Evolutionary conservation across 192 early-diverging fungal genomes (phyloP).

Genomic region (Borealophlyctis nickersoniae): DNA sequence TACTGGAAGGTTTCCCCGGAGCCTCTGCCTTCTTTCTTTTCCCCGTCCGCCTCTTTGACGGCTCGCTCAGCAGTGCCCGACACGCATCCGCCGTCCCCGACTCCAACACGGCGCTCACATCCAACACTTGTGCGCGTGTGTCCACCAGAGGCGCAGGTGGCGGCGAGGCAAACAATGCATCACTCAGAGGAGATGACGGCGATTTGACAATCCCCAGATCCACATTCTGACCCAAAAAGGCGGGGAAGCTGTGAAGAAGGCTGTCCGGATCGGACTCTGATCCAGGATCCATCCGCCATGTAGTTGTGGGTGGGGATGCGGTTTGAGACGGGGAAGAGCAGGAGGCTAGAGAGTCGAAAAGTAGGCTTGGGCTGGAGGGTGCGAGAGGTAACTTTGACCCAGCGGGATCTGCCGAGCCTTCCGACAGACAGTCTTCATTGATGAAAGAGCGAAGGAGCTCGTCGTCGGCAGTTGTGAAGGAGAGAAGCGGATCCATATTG

Average conservation of each 20-base stretch:
- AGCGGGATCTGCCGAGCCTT: not conserved
- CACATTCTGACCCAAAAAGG: not conserved
- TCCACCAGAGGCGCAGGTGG: not conserved
- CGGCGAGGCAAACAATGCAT: not conserved
- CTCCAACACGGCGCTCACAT: slow-evolving; percentile 6
- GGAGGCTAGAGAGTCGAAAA: not conserved
- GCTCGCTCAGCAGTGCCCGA: slow-evolving; percentile 22
- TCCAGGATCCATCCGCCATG: not conserved
- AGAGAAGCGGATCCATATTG: not conserved
- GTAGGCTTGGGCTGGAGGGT: not conserved
- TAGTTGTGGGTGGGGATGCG: not conserved
- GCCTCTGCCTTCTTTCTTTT: slow-evolving; percentile 19
- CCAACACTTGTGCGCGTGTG: no score
- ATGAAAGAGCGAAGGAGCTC: slow-evolving; percentile 26
- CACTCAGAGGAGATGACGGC: not conserved
- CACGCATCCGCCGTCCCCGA: slow-evolving; percentile 17
- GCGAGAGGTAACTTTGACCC: not conserved
- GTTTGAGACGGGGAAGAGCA: not conserved
- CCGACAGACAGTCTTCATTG: slow-evolving; percentile 18
- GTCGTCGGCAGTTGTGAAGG: slow-evolving; percentile 15
- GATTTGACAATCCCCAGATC: not conserved
- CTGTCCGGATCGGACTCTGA: not conserved
- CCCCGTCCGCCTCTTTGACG: slow-evolving; percentile 26
- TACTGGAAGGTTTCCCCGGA: no score
- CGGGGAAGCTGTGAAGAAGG: not conserved